These are phyloP conservation scores for Isatis tinctoria DNA, from an alignment of 345 rosid species.

Conservation along the genomic window DNA sequence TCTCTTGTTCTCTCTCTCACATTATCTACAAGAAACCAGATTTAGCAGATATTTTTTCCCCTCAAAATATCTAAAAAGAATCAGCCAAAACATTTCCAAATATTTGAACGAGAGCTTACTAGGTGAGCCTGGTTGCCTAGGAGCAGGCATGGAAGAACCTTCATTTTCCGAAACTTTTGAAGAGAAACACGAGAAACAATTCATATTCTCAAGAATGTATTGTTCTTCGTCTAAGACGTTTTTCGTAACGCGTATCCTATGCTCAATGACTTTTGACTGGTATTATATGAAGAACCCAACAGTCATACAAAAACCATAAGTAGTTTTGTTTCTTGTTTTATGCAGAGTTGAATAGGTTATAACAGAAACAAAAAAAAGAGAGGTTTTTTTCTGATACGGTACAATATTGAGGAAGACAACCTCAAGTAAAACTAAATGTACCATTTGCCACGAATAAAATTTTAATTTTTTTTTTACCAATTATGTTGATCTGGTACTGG, in stretches of 20 bases:
- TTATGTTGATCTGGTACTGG: slow-evolving; percentile 4
- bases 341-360: neutral
- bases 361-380: neutral
- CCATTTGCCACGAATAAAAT: neutral
- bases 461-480: neutral
- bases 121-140: slow-evolving; percentile 14
- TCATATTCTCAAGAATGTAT: slow-evolving; percentile 5
- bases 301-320: neutral
- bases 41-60: neutral
- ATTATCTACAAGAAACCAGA: neutral
- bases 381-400: neutral
- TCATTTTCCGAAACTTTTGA: neutral
- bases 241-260: neutral
- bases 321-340: slow-evolving; percentile 1
- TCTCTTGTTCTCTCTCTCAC: neutral
- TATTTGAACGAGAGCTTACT: slow-evolving; percentile 1
- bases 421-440: neutral
- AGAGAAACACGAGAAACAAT: slow-evolving; percentile 29
- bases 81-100: neutral
- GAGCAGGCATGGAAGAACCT: slow-evolving; percentile 23
- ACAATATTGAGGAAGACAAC: neutral
- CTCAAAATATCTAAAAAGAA: neutral
- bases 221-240: neutral
- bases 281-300: slow-evolving; percentile 1
- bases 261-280: neutral